A percentile compares a stretch with the other conserved stretches of the same genome.
These are phyloP conservation scores for Tetragonia tetragonoides DNA, from an alignment of 148 eudicot genomes.

Conservation along the genomic window DNA sequence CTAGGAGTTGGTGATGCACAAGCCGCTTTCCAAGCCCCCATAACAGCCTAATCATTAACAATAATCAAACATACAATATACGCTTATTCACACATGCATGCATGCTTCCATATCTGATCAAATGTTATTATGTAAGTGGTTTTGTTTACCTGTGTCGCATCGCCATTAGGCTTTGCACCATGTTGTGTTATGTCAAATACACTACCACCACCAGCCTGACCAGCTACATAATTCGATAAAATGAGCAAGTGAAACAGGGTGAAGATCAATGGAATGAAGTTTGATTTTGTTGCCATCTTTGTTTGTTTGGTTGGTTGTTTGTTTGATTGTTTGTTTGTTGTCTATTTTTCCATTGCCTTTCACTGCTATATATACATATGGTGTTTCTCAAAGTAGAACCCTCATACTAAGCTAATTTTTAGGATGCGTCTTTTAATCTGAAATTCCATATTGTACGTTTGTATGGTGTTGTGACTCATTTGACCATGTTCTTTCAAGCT, in stretches of 20 bases:
- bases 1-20: slow-evolving; percentile 37
- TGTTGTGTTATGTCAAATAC: slow-evolving; percentile 22
- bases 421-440: not conserved
- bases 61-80: too few relatives aligned
- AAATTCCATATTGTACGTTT: not conserved
- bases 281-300: slow-evolving; percentile 18
- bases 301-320: not conserved
- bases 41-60: slow-evolving; percentile 30
- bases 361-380: not conserved
- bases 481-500: not conserved
- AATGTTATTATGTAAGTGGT: too few relatives aligned
- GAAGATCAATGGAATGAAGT: slow-evolving; percentile 4
- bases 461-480: not conserved
- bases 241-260: slow-evolving; percentile 11
- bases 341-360: not conserved
- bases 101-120: too few relatives aligned
- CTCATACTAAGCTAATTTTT: not conserved
- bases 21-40: slow-evolving; percentile 55
- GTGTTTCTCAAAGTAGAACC: not conserved
- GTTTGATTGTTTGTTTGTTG: not conserved
- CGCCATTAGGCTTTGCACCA: slow-evolving; percentile 24
- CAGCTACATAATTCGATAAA: not conserved
- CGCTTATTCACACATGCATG: not conserved
- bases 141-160: slow-evolving; percentile 30
- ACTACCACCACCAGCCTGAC: not conserved